phyloP scores from a whole-genome alignment of 495 filamentous ascomycete genomes.

The Penicillium paradoxum region DNA sequence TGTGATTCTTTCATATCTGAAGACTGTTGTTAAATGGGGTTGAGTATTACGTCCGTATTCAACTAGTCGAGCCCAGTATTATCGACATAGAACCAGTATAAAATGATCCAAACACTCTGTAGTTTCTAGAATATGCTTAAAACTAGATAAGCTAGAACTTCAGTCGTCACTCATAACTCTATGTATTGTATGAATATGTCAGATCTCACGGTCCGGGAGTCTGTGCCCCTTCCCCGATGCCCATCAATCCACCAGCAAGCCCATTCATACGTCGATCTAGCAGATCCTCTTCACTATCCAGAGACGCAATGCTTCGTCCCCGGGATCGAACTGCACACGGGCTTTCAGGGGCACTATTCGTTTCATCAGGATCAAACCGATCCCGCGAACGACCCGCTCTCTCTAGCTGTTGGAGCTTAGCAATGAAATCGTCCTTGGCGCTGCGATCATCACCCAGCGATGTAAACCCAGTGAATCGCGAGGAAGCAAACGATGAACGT shows the following conservation, averaged over 20 bases:
- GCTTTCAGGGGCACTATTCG: conserved; percentile 24
- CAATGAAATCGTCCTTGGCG: conserved; percentile 20
- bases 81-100: too few species aligned
- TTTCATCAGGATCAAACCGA: conserved; percentile 13
- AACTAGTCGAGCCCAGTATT: too few species aligned
- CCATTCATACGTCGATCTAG: conserved; percentile 81
- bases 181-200: neutral
- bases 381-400: conserved; percentile 9
- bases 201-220: conserved; percentile 27
- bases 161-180: conserved; percentile 12
- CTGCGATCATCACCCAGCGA: conserved; percentile 4
- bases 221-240: conserved; percentile 45
- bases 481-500: conserved; percentile 16
- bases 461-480: conserved; percentile 10
- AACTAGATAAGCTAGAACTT: too few species aligned
- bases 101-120: too few species aligned
- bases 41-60: too few species aligned
- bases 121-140: neutral
- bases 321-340: conserved; percentile 23
- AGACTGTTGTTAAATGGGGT: too few species aligned
- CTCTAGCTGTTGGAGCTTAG: conserved; percentile 21
- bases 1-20: too few species aligned
- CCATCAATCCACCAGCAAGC: conserved; percentile 72
- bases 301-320: conserved; percentile 60
- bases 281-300: conserved; percentile 80